Evolutionary conservation across 257 asterid genomes (phyloP), one percentile per base, ranked within the genome.

Genomic region (Primulina tabacum): DNA sequence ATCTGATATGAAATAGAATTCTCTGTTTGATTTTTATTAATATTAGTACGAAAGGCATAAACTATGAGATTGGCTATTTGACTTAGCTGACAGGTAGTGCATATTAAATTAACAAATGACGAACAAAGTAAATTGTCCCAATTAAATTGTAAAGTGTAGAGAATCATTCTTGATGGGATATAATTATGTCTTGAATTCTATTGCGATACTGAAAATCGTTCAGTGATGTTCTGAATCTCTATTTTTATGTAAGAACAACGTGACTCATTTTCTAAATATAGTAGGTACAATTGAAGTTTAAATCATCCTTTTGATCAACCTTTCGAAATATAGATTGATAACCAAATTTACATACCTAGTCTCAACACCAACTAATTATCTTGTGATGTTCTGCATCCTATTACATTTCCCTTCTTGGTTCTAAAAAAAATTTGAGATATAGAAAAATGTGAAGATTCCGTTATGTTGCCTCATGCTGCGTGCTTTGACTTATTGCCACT

Each of bases 381-480:
- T 43, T 43, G 53, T 43, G 53, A 43, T 43, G 11, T 43, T 43
- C n/a, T 43, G 53, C n/a, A 12, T 43, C 17, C 53, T 43, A 43
- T 43, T 43, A 43, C 5, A 11, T 4, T 12, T 14, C n/a, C 18
- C n/a, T 43, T 43, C 6, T 12, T 4, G 12, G 17, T 59, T 40
- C 67, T 60, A 16, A 17, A 61, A 6, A 43, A 2, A 20, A 18
- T 11, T 30, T 29, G 43, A 50, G 17, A 21, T 24, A 3, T 52
- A 53, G 17, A 52, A 20, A 53, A 10, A 16, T 9, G 21, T 40
- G 20, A 47, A 14, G 28, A 57, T 73, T 80, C 69, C 28, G 60
- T 62, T 69, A 26, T 30, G 61, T 64, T 72, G 60, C 60, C 43
- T 60, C 18, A 21, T 73, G 34, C 30, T 61, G 0, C 30, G 30